A percentile compares a stretch with the other conserved stretches of the same genome.
These are phyloP conservation scores for Botrytis galanthina DNA, from an alignment of 2,329 filamentous ascomycete species.

Conservation along the genomic window DNA sequence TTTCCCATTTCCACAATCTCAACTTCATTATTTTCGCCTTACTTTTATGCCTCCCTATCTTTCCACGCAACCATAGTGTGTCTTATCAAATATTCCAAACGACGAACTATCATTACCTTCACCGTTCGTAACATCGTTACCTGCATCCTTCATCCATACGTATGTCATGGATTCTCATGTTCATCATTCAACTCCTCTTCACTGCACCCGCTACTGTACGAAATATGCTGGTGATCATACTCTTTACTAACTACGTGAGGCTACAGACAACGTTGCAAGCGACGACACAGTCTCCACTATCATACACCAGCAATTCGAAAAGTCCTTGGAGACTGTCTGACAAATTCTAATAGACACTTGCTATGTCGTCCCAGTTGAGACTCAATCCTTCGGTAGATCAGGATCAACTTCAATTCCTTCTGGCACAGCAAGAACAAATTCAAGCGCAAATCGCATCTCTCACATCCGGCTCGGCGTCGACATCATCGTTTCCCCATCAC, in stretches of 20 bases:
- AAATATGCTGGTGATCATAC: constrained; percentile 13
- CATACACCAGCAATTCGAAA: constrained; percentile 14
- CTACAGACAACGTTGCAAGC: constrained; percentile 27
- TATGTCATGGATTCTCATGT: constrained; percentile 18
- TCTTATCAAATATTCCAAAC: constrained; percentile 11
- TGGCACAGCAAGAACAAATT: constrained; percentile 32
- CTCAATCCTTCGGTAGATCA: constrained; percentile 29
- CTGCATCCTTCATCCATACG: constrained; percentile 11
- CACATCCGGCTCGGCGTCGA: constrained; percentile 16
- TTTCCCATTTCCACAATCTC: constrained; percentile 25
- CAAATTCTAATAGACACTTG: constrained; percentile 22
- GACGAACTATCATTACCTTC: constrained; percentile 25
- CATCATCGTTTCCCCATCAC: constrained; percentile 28
- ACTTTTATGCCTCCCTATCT: constrained; percentile 29
- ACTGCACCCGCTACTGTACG: constrained; percentile 6
- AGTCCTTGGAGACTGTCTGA: constrained; percentile 15
- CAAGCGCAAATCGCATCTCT: constrained; percentile 33
- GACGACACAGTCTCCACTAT: constrained; percentile 21
- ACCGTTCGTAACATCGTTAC: constrained; percentile 15
- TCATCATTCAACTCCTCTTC: constrained; percentile 4
- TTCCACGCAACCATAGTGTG: constrained; percentile 28
- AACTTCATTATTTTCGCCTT: constrained; percentile 29
- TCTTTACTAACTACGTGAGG: constrained; percentile 25
- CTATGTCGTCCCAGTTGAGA: constrained; percentile 30
- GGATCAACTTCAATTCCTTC: constrained; percentile 29